Conservation (phyloP, 148 eudicot genomes). For the Dysphania ambrosioides region DNA sequence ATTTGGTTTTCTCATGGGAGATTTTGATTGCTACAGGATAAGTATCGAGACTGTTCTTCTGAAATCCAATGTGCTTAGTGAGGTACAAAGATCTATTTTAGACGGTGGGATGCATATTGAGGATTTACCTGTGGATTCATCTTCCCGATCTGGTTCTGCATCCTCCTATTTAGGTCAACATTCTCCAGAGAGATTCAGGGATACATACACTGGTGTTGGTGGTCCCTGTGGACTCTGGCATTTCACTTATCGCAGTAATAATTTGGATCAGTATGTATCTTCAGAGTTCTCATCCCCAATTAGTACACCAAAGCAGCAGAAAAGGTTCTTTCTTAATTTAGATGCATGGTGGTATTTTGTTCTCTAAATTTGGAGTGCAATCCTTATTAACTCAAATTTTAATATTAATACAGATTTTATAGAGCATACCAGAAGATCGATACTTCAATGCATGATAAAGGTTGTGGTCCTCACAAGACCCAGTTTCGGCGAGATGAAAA, state of each 20-base stretch:
- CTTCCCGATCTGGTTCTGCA: constrained; percentile 53
- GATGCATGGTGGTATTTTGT: background rate
- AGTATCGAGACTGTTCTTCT: constrained; percentile 73
- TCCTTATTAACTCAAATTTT: background rate
- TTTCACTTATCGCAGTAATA: constrained; percentile 80
- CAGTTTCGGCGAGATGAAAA: constrained; percentile 94
- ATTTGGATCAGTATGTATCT: constrained; percentile 83
- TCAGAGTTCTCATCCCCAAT: constrained; percentile 92
- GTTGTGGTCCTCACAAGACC: constrained; percentile 84
- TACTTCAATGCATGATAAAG: constrained; percentile 87
- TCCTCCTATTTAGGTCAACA: constrained; percentile 72
- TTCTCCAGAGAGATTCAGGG: constrained; percentile 46
- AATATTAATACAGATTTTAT: constrained; percentile 53
- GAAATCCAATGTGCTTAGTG: constrained; percentile 84
- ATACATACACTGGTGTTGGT: constrained; percentile 54
- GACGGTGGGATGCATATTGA: constrained; percentile 97
- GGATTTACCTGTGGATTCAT: constrained; percentile 67
- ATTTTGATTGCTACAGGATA: constrained; percentile 42
- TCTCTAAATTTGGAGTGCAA: background rate
- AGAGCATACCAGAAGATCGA: constrained; percentile 87
- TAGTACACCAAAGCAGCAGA: constrained; percentile 67
- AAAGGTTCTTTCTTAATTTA: constrained; percentile 54
- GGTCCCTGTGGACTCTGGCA: constrained; percentile 98
- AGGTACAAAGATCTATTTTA: constrained; percentile 77
- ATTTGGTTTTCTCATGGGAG: constrained; percentile 6